Conservation (phyloP, 495 filamentous ascomycete species). For the Mycothermus thermophilus region DNA sequence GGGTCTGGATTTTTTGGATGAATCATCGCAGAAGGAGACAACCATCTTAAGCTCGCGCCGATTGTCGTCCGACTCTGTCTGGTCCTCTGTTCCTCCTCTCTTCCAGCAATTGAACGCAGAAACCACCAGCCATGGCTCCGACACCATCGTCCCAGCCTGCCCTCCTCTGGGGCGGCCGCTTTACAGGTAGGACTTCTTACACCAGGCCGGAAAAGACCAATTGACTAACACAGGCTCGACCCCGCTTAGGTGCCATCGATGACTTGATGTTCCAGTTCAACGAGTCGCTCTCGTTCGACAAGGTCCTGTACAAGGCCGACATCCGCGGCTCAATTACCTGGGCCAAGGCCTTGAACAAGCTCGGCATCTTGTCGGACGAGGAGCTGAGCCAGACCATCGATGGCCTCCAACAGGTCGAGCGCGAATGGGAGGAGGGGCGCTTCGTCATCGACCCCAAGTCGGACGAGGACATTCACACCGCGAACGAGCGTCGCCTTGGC, state of each 20-base stretch:
- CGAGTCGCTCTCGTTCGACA: constrained; percentile 73
- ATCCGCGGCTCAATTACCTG: constrained; percentile 73
- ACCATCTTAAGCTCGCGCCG: too few species aligned
- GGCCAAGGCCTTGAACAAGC: constrained; percentile 69
- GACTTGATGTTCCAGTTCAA: constrained; percentile 86
- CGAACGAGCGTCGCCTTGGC: constrained; percentile 79
- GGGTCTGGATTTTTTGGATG: neutral
- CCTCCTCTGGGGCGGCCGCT: constrained; percentile 65
- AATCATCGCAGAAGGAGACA: neutral
- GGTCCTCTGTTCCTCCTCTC: too few species aligned
- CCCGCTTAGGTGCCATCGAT: constrained; percentile 54
- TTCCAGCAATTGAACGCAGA: neutral
- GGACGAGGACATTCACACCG: constrained; percentile 77
- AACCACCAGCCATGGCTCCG: neutral
- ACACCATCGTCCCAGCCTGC: constrained; percentile 3
- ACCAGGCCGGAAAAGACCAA: too few species aligned
- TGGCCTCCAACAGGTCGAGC: constrained; percentile 54
- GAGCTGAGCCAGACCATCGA: constrained; percentile 68
- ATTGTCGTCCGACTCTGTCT: too few species aligned
- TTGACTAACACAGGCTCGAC: constrained; percentile 6
- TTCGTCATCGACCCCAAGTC: constrained; percentile 48
- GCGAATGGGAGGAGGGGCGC: constrained; percentile 55
- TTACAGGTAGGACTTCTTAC: constrained; percentile 58
- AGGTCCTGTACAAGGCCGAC: constrained; percentile 67
- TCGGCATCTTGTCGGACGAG: constrained; percentile 54